phyloP scores from a whole-genome alignment of 495 filamentous ascomycete species.

The Lepidopterella palustris region DNA sequence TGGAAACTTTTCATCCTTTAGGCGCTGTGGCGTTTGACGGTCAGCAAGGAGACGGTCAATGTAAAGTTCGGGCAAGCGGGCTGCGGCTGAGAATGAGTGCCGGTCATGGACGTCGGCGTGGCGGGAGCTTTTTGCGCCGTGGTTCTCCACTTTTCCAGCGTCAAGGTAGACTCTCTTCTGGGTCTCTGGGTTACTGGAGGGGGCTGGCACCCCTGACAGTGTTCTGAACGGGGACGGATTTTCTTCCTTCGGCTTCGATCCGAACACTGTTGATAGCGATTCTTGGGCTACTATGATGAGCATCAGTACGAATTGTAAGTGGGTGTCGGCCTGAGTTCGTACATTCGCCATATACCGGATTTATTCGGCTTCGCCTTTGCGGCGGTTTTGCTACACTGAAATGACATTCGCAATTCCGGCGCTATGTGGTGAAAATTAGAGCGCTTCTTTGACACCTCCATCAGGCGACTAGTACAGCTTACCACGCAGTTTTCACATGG shows the following conservation, averaged over 20 bases:
- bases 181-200: too few species aligned
- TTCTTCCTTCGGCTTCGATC: slow-evolving; percentile 10
- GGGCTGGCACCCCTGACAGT: background rate
- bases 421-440: slow-evolving; percentile 18
- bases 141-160: too few species aligned
- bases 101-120: too few species aligned
- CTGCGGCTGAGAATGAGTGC: too few species aligned
- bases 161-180: too few species aligned
- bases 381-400: slow-evolving; percentile 28
- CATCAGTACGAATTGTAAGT: too few species aligned
- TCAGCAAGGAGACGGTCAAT: slow-evolving; percentile 25
- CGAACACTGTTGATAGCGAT: background rate
- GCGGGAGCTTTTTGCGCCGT: too few species aligned
- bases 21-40: slow-evolving; percentile 4
- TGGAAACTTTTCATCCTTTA: background rate
- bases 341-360: background rate
- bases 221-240: background rate
- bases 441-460: too few species aligned
- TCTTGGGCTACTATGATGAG: background rate
- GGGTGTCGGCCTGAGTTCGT: background rate
- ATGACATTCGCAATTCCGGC: slow-evolving; percentile 25
- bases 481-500: slow-evolving; percentile 30
- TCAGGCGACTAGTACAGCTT: too few species aligned
- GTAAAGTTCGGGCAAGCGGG: slow-evolving; percentile 20
- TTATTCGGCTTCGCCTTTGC: slow-evolving; percentile 1